A percentile compares a stretch with the other conserved stretches of the same genome.
Conservation (phyloP, 768 basidiomycete genomes). For the Leccinum barrowsii region DNA sequence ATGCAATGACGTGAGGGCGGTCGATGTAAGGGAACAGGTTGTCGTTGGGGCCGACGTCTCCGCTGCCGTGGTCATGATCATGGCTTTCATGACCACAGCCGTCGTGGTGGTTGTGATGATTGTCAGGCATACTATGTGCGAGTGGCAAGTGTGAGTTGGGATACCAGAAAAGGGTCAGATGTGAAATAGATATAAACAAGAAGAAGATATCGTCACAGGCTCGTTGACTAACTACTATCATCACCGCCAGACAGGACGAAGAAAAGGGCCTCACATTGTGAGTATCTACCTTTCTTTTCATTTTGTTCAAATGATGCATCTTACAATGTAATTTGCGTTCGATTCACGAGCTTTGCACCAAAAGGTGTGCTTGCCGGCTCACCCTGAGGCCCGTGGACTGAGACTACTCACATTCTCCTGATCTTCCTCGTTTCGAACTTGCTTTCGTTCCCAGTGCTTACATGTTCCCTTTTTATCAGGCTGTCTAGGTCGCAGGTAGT, state of each 20-base stretch:
- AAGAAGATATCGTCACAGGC: neutral
- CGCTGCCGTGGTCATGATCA: slow-evolving; percentile 54
- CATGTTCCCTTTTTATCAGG: neutral
- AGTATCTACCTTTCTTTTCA: slow-evolving; percentile 8
- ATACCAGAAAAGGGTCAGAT: neutral
- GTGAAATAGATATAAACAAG: slow-evolving; percentile 19
- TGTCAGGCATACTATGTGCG: slow-evolving; percentile 12
- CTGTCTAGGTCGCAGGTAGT: neutral
- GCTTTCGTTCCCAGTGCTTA: slow-evolving; percentile 6
- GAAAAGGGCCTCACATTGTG: slow-evolving; percentile 2
- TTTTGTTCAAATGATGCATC: slow-evolving; percentile 47
- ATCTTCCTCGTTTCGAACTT: slow-evolving; percentile 20
- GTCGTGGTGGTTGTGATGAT: slow-evolving; percentile 44
- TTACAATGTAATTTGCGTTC: slow-evolving; percentile 84
- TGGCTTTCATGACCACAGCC: slow-evolving; percentile 58
- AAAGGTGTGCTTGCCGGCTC: slow-evolving; percentile 76
- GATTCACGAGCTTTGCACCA: slow-evolving; percentile 58
- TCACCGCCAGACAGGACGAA: neutral
- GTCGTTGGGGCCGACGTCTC: slow-evolving; percentile 51
- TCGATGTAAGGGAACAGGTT: slow-evolving; percentile 78
- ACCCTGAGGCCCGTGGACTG: slow-evolving; percentile 66
- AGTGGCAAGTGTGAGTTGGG: neutral
- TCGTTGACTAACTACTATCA: neutral
- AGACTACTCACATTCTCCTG: slow-evolving; percentile 64
- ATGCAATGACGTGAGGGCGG: slow-evolving; percentile 70